Percentiles rank a stretch among this genome's conserved stretches.
Evolutionary conservation across 345 rosid species (phyloP).

Genomic region (Eucalyptus regnans): DNA sequence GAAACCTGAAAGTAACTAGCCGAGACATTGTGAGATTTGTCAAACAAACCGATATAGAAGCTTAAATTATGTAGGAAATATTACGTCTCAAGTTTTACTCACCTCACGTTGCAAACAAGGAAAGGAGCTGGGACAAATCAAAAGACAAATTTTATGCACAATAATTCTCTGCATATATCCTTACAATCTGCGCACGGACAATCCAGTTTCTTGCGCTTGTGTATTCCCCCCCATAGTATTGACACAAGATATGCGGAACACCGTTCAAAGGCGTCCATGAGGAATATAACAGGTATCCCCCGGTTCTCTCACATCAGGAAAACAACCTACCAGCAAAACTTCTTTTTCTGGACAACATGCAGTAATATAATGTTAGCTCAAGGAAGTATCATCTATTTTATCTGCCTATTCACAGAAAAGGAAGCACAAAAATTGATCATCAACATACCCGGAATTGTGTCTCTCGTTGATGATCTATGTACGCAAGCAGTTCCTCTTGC

Average conservation of each 20-base stretch:
- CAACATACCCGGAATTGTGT: slow-evolving; percentile 52
- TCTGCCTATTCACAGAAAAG: not conserved
- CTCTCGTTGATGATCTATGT: slow-evolving; percentile 81
- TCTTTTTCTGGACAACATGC: slow-evolving; percentile 42
- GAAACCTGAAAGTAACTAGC: not conserved
- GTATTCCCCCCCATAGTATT: not conserved
- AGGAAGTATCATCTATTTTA: not conserved
- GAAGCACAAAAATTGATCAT: not conserved
- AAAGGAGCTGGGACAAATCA: not conserved
- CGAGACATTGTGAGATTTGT: not conserved
- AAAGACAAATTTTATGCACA: not conserved
- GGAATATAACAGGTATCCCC: not conserved
- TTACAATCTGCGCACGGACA: not conserved
- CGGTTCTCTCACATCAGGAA: not conserved
- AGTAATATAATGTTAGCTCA: not conserved
- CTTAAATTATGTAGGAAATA: not conserved
- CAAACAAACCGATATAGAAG: not conserved
- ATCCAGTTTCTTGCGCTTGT: not conserved
- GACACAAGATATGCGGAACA: not conserved
- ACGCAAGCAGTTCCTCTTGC: slow-evolving; percentile 94
- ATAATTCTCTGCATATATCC: not conserved
- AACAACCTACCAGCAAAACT: slow-evolving; percentile 43
- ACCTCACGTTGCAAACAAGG: not conserved
- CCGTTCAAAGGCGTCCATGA: not conserved
- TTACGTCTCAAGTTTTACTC: not conserved